Conservation (phyloP, 257 asterid genomes). For the Plantago elongata region DNA sequence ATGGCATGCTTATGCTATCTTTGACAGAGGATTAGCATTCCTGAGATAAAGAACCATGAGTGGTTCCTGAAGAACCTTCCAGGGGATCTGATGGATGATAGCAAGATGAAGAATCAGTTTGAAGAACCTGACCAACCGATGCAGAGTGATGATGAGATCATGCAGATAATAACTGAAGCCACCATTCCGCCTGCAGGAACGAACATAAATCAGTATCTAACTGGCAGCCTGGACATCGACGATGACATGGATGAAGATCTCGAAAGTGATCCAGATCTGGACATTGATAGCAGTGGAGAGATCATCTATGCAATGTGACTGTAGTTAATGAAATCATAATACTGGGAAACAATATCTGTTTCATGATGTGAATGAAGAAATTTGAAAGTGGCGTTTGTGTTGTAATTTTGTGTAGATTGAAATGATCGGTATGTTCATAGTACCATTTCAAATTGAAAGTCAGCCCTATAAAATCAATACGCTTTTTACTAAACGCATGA, state of each 20-base stretch:
- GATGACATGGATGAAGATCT: conserved; percentile 95
- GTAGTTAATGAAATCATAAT: not conserved
- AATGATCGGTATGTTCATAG: too few species aligned
- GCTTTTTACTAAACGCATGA: too few species aligned
- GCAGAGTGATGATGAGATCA: conserved; percentile 82
- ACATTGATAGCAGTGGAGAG: conserved; percentile 94
- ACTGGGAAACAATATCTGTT: conserved; percentile 10
- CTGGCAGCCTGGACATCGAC: conserved; percentile 77
- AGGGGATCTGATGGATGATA: conserved; percentile 65
- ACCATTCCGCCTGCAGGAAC: conserved; percentile 80
- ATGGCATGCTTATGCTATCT: not conserved
- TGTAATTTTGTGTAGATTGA: too few species aligned
- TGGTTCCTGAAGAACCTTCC: conserved; percentile 97
- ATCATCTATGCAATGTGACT: conserved; percentile 72
- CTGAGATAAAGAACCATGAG: conserved; percentile 78
- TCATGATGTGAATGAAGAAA: conserved; percentile 6
- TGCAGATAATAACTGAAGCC: conserved; percentile 90
- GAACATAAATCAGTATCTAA: conserved; percentile 66
- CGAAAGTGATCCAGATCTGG: conserved; percentile 91
- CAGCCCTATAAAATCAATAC: too few species aligned
- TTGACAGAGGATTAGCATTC: conserved; percentile 77
- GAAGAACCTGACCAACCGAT: conserved; percentile 82
- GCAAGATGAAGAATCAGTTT: conserved; percentile 44
- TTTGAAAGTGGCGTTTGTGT: conserved; percentile 1
- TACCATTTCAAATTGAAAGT: too few species aligned